Conservation (phyloP, 2,329 filamentous ascomycete species). For the Cladosporium sp. region DNA sequence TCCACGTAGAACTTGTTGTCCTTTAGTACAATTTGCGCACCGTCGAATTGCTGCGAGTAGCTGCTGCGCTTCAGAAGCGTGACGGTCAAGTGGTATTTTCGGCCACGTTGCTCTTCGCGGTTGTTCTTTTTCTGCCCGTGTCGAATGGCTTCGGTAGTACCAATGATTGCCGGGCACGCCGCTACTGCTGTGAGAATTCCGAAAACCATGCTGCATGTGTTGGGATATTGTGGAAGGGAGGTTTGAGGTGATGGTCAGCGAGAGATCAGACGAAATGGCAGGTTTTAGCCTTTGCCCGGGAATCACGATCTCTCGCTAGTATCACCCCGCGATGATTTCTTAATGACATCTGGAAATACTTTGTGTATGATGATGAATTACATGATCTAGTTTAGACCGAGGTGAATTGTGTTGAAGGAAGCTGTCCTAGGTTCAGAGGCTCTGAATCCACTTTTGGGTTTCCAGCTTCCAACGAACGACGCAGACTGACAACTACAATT, state of each 20-base stretch:
- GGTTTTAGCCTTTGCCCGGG: not conserved
- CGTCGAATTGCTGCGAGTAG: conserved; percentile 27
- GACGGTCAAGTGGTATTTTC: conserved; percentile 29
- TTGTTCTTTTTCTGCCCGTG: conserved; percentile 30
- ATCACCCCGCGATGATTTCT: not conserved
- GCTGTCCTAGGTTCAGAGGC: too few species aligned
- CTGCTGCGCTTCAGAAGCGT: conserved; percentile 22
- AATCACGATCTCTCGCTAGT: not conserved
- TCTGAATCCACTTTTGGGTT: too few species aligned
- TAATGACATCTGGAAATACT: too few species aligned
- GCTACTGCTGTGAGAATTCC: conserved; percentile 30
- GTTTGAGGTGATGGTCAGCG: not conserved
- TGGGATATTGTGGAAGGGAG: not conserved
- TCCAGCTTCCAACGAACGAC: too few species aligned
- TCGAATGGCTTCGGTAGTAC: conserved; percentile 32
- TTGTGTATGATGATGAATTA: not conserved
- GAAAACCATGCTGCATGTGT: conserved; percentile 25
- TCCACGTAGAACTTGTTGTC: conserved; percentile 20
- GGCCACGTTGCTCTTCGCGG: conserved; percentile 30
- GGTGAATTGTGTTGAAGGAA: too few species aligned
- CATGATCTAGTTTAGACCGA: not conserved
- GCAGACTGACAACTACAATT: not conserved
- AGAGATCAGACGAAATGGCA: not conserved
- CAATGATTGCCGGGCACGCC: conserved; percentile 32
- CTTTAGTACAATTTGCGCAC: conserved; percentile 27